Evolutionary conservation across 768 basidiomycete species (phyloP).

Genomic region (Aureoboletus auriporus): DNA sequence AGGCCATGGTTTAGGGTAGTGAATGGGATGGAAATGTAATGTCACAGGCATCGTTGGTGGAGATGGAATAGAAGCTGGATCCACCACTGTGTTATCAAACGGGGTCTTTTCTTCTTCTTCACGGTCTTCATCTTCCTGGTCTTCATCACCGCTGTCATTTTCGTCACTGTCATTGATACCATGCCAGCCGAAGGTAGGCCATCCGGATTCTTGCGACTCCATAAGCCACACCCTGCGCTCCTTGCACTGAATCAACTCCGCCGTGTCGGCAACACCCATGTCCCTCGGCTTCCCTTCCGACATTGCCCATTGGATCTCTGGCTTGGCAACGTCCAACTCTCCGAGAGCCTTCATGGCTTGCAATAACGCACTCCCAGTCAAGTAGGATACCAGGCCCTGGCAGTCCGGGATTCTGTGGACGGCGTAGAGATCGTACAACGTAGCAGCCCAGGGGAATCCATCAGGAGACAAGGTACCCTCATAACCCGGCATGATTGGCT

Average conservation of each 20-base stretch:
- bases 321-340: conserved; percentile 12
- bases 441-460: conserved; percentile 24
- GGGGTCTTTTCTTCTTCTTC: too few species aligned
- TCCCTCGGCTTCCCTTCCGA: conserved; percentile 21
- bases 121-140: too few species aligned
- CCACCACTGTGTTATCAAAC: background rate
- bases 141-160: too few species aligned
- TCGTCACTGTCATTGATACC: too few species aligned
- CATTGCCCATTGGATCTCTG: conserved; percentile 21
- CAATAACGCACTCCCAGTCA: conserved; percentile 20
- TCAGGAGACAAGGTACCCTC: conserved; percentile 19
- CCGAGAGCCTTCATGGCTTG: conserved; percentile 7
- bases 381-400: background rate
- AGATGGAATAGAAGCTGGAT: background rate
- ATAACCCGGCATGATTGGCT: background rate
- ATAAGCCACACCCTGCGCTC: too few species aligned
- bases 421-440: conserved; percentile 24
- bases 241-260: conserved; percentile 6
- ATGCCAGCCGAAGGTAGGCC: too few species aligned
- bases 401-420: conserved; percentile 5
- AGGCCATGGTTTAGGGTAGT: conserved; percentile 42
- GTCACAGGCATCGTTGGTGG: conserved; percentile 9
- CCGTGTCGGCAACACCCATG: conserved; percentile 13
- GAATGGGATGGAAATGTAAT: conserved; percentile 29
- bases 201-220: too few species aligned